These are phyloP conservation scores for Albugo laibachii DNA, from an alignment of 352 stramenopile genomes.

Conservation along the genomic window DNA sequence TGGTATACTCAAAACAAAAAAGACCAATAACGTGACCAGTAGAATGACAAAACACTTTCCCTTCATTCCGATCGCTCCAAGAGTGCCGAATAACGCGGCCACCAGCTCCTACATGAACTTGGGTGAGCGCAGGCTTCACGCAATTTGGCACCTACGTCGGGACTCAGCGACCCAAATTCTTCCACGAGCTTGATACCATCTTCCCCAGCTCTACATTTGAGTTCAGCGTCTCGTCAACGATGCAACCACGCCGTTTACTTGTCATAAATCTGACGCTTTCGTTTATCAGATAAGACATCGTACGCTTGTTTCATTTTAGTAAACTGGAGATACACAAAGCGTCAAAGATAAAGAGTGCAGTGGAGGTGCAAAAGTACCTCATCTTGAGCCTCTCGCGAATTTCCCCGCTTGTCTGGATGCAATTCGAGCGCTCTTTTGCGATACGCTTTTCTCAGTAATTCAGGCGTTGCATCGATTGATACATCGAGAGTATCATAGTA, in stretches of 20 bases:
- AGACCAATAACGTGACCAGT: constrained; percentile 44
- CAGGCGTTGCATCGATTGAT: constrained; percentile 36
- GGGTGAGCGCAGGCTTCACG: too few species aligned
- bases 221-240: too few species aligned
- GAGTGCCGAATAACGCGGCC: constrained; percentile 9
- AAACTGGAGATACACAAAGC: constrained; percentile 36
- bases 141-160: constrained; percentile 10
- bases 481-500: constrained; percentile 78
- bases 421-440: constrained; percentile 80
- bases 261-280: constrained; percentile 70
- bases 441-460: constrained; percentile 87
- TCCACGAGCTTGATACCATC: constrained; percentile 80
- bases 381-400: constrained; percentile 54
- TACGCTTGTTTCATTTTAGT: constrained; percentile 84
- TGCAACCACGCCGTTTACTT: constrained; percentile 15
- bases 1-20: constrained; percentile 69
- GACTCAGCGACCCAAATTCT: constrained; percentile 66
- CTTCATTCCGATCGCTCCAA: constrained; percentile 40
- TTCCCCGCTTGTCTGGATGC: constrained; percentile 78
- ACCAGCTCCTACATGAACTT: background rate
- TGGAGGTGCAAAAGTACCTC: constrained; percentile 12
- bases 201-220: constrained; percentile 33
- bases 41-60: constrained; percentile 53
- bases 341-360: constrained; percentile 4
- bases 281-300: constrained; percentile 79